Evolutionary conservation across 2,329 filamentous ascomycete genomes (phyloP).

Genomic region (Lecanicillium sp.): DNA sequence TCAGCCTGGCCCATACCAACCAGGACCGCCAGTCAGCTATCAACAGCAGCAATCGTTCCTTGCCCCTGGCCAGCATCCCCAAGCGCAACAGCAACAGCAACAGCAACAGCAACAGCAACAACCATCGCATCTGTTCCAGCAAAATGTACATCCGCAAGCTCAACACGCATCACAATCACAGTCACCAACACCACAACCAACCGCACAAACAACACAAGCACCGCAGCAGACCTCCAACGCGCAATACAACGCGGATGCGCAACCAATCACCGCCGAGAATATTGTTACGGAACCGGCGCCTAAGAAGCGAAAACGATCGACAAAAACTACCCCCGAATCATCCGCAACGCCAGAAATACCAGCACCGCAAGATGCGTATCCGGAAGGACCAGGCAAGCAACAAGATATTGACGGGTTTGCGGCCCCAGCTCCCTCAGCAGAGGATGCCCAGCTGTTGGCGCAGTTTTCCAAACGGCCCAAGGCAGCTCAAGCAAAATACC

Average conservation of each 20-base stretch:
- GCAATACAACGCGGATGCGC: not conserved
- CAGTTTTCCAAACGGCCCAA: conserved; percentile 30
- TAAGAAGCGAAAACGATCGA: conserved; percentile 7
- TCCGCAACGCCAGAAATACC: too few species aligned
- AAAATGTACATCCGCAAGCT: too few species aligned
- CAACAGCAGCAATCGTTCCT: not conserved
- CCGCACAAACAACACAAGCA: conserved; percentile 11
- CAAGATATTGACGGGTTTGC: conserved; percentile 26
- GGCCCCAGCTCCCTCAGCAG: conserved; percentile 21
- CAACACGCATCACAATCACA: conserved; percentile 5
- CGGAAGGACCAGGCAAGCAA: conserved; percentile 21
- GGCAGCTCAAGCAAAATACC: conserved; percentile 27
- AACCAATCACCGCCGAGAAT: too few species aligned
- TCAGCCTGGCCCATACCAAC: conserved; percentile 15
- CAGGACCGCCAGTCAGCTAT: conserved; percentile 3
- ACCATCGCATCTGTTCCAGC: conserved; percentile 8
- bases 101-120: conserved; percentile 4
- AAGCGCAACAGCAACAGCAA: conserved; percentile 9
- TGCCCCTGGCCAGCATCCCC: conserved; percentile 7
- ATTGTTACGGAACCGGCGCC: not conserved
- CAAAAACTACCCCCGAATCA: conserved; percentile 11
- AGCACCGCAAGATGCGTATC: conserved; percentile 17
- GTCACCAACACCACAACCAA: conserved; percentile 8
- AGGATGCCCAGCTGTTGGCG: conserved; percentile 26
- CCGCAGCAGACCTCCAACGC: conserved; percentile 6